Percentiles rank a stretch among this genome's conserved stretches.
These are phyloP conservation scores for Leccinum huronense DNA, from an alignment of 1,284 basidiomycete species.

Conservation along the genomic window DNA sequence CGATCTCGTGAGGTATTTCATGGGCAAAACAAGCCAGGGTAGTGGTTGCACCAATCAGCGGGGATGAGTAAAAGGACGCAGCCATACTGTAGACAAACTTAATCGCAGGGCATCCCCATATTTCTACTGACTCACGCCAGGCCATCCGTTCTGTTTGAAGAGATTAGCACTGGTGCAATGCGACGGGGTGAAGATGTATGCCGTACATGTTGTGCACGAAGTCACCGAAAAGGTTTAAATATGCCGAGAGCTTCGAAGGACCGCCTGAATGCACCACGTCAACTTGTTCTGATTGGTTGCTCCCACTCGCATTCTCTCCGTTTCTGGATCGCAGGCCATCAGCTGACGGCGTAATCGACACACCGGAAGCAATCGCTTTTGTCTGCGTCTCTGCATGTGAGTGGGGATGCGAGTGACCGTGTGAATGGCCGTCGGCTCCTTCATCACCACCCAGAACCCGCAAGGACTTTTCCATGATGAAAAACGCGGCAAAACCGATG, in stretches of 20 bases:
- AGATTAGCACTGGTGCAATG: conserved; percentile 21
- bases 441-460: conserved; percentile 71
- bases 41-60: conserved; percentile 85
- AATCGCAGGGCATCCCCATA: neutral
- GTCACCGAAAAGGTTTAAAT: conserved; percentile 87
- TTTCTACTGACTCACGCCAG: conserved; percentile 60
- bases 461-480: conserved; percentile 87
- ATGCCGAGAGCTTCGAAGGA: conserved; percentile 81
- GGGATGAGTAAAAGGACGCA: conserved; percentile 87
- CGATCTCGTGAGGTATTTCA: conserved; percentile 90
- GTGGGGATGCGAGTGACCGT: conserved; percentile 54
- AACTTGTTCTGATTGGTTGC: conserved; percentile 22
- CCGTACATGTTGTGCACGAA: conserved; percentile 84
- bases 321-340: conserved; percentile 37
- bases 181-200: conserved; percentile 15
- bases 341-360: conserved; percentile 29
- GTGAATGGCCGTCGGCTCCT: conserved; percentile 49
- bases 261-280: conserved; percentile 35
- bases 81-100: conserved; percentile 61
- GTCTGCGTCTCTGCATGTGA: conserved; percentile 39
- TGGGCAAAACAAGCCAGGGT: conserved; percentile 90
- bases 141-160: conserved; percentile 68
- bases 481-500: conserved; percentile 82
- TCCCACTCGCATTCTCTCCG: conserved; percentile 27
- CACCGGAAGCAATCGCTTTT: conserved; percentile 35